phyloP scores from a whole-genome alignment of 2,329 filamentous ascomycete species.

The Aspergillus ruber region DNA sequence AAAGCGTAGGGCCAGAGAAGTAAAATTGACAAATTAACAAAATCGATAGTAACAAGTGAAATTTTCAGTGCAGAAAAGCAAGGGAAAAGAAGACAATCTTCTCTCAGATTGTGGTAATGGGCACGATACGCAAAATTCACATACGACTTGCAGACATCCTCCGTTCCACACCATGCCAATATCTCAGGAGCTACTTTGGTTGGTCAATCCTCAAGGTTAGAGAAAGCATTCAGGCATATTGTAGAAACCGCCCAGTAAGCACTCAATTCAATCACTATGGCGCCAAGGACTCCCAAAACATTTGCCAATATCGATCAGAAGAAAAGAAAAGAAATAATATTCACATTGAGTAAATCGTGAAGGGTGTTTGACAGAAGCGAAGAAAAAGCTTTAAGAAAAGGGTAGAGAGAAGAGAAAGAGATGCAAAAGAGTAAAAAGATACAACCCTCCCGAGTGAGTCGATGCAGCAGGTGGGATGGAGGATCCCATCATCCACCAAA shows the following conservation, averaged over 20 bases:
- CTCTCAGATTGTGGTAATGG: too few relatives aligned
- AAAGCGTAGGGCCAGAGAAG: too few relatives aligned
- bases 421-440: background rate
- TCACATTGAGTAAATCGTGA: constrained; percentile 1
- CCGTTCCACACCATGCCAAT: too few relatives aligned
- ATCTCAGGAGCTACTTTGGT: too few relatives aligned
- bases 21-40: too few relatives aligned
- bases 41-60: too few relatives aligned
- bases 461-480: background rate
- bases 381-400: background rate
- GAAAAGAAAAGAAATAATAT: background rate
- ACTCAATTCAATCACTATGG: background rate
- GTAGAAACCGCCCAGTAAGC: background rate
- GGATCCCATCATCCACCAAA: background rate
- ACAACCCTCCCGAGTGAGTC: background rate
- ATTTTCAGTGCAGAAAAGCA: too few relatives aligned
- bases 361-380: background rate
- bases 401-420: background rate
- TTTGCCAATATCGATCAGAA: background rate
- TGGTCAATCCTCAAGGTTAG: too few relatives aligned
- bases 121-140: too few relatives aligned
- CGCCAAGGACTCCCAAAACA: background rate
- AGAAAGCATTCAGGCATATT: too few relatives aligned
- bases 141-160: too few relatives aligned
- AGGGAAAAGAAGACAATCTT: too few relatives aligned